Evolutionary conservation across 1,284 basidiomycete genomes (phyloP).

Genomic region (Amylostereum areolatum): DNA sequence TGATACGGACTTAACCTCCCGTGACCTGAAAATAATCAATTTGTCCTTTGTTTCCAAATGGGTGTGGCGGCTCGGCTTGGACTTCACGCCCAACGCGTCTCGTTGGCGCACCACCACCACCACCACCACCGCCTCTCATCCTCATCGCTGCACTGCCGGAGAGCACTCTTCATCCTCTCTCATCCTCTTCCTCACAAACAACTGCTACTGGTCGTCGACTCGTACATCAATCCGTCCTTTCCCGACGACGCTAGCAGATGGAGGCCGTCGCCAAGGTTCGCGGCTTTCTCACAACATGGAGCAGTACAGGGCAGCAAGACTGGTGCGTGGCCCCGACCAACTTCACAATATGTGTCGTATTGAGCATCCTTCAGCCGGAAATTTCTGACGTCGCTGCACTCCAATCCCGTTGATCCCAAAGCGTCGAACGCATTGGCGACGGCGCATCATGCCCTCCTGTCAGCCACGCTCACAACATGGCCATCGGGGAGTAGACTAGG

Average conservation of each 20-base stretch:
- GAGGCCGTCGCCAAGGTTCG: conserved; percentile 9
- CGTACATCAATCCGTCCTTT: neutral
- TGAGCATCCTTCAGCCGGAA: conserved; percentile 38
- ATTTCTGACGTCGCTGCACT: conserved; percentile 50
- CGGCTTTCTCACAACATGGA: conserved; percentile 12
- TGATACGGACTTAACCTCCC: too few species aligned
- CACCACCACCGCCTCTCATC: neutral
- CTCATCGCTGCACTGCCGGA: neutral
- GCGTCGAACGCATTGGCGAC: conserved; percentile 52
- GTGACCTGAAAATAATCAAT: too few species aligned
- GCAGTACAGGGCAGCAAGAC: conserved; percentile 11
- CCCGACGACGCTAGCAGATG: conserved; percentile 4
- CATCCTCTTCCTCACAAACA: neutral
- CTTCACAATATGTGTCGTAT: neutral
- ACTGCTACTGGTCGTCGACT: conserved; percentile 1
- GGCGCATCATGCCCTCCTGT: conserved; percentile 59
- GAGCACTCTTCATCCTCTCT: neutral
- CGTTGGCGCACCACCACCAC: neutral
- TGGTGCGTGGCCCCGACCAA: conserved; percentile 7
- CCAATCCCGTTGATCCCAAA: conserved; percentile 45
- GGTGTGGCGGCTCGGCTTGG: too few species aligned
- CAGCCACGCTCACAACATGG: conserved; percentile 53
- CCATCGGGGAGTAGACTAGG: conserved; percentile 38
- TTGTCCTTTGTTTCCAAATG: too few species aligned
- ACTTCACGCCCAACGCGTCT: too few species aligned